Base-by-base conservation (phyloP, 2,329 filamentous ascomycete species). In the Westerdykella ornata region DNA sequence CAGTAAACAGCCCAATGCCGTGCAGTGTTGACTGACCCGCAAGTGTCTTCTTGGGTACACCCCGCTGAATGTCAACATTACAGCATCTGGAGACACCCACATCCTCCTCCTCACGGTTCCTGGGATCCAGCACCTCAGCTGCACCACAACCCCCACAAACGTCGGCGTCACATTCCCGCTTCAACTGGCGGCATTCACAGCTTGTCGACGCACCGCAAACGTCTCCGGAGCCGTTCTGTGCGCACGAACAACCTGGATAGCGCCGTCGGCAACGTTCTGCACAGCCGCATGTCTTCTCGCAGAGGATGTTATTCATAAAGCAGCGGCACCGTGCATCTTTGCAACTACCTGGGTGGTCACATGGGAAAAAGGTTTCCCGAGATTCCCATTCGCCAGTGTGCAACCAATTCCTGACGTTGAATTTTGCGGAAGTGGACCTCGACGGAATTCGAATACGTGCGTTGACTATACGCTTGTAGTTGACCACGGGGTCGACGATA, bases 111-210 rank as follows among this genome's bases (percentile, higher is more conserved):
- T 82, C 72, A 5, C 76, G 74, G 51, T 85, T 82, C n/a, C 71
- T 65, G 0, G 83, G 84, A 54, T 89, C 80, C 3, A 85, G 75
- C 2, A 84, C 75, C 44, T 85, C 78, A 9, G 70, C 59, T 0
- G 82, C 84, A 19, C 85, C 85, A 52, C 87, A 92, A 7, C 70
- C 72, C 13, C 73, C 73, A 55, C 87, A 94, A 11, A 90, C 71
- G 44, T 84, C 79, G 2, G 85, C 80, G 53, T 92, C 87, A 56
- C 87, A 94, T 66, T 94, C 87, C 30, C 87, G 77, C 51, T 85
- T 84, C 39, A 87, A 72, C 53, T 77, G 73, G 15, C 80, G 72
- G 54, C 87, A 94, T 12, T 84, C 81, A 57, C 87, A 92, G 3
- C 52, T 54, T 4, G 56, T 51, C 9, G 60, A 60, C n/a, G 60